A percentile compares a stretch with the other conserved stretches of the same genome.
These are phyloP conservation scores for Leccinum variicolor DNA, from an alignment of 768 basidiomycete species.

Conservation along the genomic window DNA sequence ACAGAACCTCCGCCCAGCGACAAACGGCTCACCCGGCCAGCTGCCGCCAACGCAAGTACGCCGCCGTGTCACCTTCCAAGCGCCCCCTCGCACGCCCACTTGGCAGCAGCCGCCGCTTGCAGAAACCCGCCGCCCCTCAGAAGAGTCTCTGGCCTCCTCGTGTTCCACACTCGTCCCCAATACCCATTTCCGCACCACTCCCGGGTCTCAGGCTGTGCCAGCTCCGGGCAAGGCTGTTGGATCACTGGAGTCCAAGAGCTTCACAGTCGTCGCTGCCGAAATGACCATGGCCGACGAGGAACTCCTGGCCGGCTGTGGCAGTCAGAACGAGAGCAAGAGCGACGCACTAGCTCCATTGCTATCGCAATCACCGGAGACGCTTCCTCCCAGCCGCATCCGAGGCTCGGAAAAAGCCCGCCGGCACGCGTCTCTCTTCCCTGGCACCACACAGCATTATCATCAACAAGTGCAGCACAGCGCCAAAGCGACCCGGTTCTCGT, in stretches of 20 bases:
- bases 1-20: background rate
- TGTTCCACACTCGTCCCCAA: slow-evolving; percentile 16
- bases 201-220: background rate
- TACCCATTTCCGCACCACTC: background rate
- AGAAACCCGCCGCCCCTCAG: background rate
- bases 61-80: background rate
- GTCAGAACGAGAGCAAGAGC: background rate
- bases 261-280: background rate
- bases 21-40: background rate
- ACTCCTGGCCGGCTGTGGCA: background rate
- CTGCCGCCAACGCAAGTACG: background rate
- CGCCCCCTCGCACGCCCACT: background rate
- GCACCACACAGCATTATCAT: background rate
- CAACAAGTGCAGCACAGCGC: slow-evolving; percentile 5
- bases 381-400: background rate
- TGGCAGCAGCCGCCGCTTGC: background rate
- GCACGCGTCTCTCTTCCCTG: slow-evolving; percentile 10
- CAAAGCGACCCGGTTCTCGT: slow-evolving; percentile 15
- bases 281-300: background rate
- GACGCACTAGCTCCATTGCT: background rate
- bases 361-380: background rate
- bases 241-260: background rate
- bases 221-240: background rate
- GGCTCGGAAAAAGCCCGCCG: background rate
- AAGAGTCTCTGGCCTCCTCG: slow-evolving; percentile 1